phyloP scores from a whole-genome alignment of 2,329 filamentous ascomycete species.

The Fusarium oxysporum region DNA sequence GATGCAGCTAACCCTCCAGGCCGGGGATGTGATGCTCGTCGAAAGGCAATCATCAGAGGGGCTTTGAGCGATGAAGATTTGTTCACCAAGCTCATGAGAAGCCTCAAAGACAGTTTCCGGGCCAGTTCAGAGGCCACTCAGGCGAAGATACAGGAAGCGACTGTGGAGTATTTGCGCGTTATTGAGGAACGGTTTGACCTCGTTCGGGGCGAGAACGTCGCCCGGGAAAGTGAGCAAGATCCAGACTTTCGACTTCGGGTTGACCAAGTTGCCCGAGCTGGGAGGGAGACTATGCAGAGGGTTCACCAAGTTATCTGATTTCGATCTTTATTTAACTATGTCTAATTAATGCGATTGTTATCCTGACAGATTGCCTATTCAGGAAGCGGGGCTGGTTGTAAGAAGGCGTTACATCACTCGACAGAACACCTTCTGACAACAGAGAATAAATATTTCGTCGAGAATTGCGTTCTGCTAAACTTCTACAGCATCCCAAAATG shows the following conservation, averaged over 20 bases:
- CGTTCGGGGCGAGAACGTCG: conserved; percentile 53
- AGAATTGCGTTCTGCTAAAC: fast-evolving
- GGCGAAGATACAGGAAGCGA: conserved; percentile 16
- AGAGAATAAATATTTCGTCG: neutral
- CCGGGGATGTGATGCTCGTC: conserved; percentile 47
- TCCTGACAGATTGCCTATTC: neutral
- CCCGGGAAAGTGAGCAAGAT: conserved; percentile 52
- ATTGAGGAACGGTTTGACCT: conserved; percentile 51
- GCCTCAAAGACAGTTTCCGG: conserved; percentile 42
- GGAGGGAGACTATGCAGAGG: conserved; percentile 8
- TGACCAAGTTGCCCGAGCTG: conserved; percentile 8
- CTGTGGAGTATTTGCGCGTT: conserved; percentile 41
- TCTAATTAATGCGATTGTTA: neutral
- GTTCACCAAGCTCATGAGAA: conserved; percentile 48
- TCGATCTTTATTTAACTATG: neutral
- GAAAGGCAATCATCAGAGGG: conserved; percentile 50
- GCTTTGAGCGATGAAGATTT: conserved; percentile 43
- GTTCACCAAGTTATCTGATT: conserved; percentile 1
- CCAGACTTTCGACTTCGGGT: conserved; percentile 51
- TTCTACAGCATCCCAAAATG: neutral
- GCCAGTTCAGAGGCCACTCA: conserved; percentile 40
- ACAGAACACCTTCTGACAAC: conserved; percentile 9
- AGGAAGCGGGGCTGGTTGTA: conserved; percentile 24
- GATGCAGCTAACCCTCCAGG: conserved; percentile 40
- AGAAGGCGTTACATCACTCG: conserved; percentile 20